Evolutionary conservation across 306 rosid genomes (phyloP), one percentile per base, ranked within the genome.

Genomic region (Prunus mira): DNA sequence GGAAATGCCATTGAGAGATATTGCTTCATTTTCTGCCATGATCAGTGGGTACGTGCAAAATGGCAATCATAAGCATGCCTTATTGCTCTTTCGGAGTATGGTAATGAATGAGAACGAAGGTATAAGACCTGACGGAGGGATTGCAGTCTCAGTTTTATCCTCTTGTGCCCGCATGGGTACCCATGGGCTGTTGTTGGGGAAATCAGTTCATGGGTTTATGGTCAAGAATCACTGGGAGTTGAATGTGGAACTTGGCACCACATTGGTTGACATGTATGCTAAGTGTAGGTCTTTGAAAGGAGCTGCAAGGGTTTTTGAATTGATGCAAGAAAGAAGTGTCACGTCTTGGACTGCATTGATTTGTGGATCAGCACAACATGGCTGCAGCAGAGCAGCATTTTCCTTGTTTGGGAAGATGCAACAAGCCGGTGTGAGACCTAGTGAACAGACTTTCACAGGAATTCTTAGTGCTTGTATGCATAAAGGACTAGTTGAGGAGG

Each of bases 201-300:
- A 88, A 82, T 91, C 95, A 13, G 77, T 89, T 76, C 95, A 88
- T 47, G 89, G 90, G 32, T 88, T 78, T 58, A 46, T 86, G 1
- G 73, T 79, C 64, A 89, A 80, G 77, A 88, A 88, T 67, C 79
- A 78, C 43, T 88, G 93, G 95, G 83, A 88, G 51, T 70, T 83
- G 77, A 84, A 78, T 78, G 83, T 71, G 20, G 84, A 83, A 83
- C 80, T 85, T 24, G 95, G 93, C 71, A 78, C 88, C 15, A 79
- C 73, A 77, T 78, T 89, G 71, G 86, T 91, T 38, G 78, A 76
- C 46, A 79, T 76, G 81, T 83, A 72, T 49, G 65, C 81, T 4
- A 75, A 72, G 32, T 79, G 81, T 57, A 83, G 76, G 63, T 72
- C 41, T 19, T 19, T 75, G 41, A 71, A 75, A 20, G 77, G 65